A percentile compares a stretch with the other conserved stretches of the same genome.
phyloP scores from a whole-genome alignment of 2,329 filamentous ascomycete species.

The Pestalotiopsis sp. region DNA sequence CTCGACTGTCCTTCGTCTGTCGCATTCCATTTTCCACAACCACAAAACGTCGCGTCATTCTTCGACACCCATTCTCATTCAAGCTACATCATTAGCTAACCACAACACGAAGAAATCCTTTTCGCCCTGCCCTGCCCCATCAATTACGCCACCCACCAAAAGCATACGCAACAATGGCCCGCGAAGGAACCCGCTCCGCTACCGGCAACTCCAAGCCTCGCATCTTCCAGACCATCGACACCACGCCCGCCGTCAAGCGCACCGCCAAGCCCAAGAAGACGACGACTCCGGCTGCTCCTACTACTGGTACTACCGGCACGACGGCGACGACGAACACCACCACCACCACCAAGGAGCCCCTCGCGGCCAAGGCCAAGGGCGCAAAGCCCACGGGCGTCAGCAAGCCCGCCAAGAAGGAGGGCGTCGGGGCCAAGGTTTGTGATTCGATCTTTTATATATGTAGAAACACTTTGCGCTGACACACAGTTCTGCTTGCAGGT shows the following conservation, averaged over 20 bases:
- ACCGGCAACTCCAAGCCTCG: slow-evolving; percentile 57
- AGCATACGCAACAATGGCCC: slow-evolving; percentile 40
- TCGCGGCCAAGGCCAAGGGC: slow-evolving; percentile 24
- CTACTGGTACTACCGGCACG: slow-evolving; percentile 24
- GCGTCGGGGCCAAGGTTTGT: slow-evolving; percentile 31
- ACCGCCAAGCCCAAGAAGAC: slow-evolving; percentile 33
- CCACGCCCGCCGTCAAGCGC: slow-evolving; percentile 47
- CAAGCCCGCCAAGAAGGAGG: slow-evolving; percentile 34
- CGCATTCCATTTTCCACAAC: slow-evolving; percentile 30
- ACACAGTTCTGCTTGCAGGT: slow-evolving; percentile 19
- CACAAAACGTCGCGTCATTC: slow-evolving; percentile 25
- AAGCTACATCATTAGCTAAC: slow-evolving; percentile 27
- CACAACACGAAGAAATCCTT: slow-evolving; percentile 13
- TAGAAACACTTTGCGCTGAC: not conserved
- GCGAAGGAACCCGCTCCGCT: slow-evolving; percentile 54
- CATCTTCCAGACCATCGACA: slow-evolving; percentile 52
- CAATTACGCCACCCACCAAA: not conserved
- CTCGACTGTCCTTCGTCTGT: slow-evolving; percentile 18
- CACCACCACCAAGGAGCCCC: slow-evolving; percentile 17
- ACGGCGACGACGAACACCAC: slow-evolving; percentile 26
- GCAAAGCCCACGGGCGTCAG: slow-evolving; percentile 34
- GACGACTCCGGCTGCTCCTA: slow-evolving; percentile 16
- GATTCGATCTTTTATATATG: not conserved
- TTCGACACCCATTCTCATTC: slow-evolving; percentile 8
- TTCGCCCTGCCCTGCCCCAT: not conserved